Evolutionary conservation across 768 basidiomycete genomes (phyloP), one percentile per base, ranked within the genome.

Genomic region (Tephrocybe rancida): DNA sequence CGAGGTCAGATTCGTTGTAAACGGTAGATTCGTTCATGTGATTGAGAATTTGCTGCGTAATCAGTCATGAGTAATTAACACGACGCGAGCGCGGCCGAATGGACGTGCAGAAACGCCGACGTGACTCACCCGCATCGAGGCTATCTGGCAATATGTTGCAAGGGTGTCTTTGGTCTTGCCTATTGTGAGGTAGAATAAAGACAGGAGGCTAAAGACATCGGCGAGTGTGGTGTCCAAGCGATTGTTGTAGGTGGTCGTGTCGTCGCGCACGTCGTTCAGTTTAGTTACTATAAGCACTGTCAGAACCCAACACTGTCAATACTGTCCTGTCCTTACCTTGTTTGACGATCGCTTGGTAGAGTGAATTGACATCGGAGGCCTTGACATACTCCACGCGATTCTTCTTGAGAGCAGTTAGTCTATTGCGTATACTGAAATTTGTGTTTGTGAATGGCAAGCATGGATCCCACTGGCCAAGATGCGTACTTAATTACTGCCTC

Each of bases 151-250:
- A 70, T 97, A 99, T 0, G 90, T 93, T 22, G 95, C 96, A 0
- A 96, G 95, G 9, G 88, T 88, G 70, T 98, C 95, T 60, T 87
- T 85, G 35, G 92, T 95, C 75, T 95, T 95, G 38, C 97, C 97
- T 57, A 99, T 95, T 32, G 95, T 97, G 62, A 99, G 86, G 78
- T 95, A 99, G 81, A 97, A 98, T 59, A 99, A 82, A 13, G 94
- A 96, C 39, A 99, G 83, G 44, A 99, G 81, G 65, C 84, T 88
- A 75, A 98, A 98, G 32, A 98, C 96, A 72, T 99, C 97, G 25
- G 92, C 87, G 42, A 99, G 85, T 3, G 94, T 91, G 5, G 93
- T 95, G 73, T 99, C 97, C 41, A 99, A 80, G 46, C 97, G 80
- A 70, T 98, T 99, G 65, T 86, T 90, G 73, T 86, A 84, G 8